Conservation (phyloP, 192 early-diverging fungal genomes). For the Podila epigama region DNA sequence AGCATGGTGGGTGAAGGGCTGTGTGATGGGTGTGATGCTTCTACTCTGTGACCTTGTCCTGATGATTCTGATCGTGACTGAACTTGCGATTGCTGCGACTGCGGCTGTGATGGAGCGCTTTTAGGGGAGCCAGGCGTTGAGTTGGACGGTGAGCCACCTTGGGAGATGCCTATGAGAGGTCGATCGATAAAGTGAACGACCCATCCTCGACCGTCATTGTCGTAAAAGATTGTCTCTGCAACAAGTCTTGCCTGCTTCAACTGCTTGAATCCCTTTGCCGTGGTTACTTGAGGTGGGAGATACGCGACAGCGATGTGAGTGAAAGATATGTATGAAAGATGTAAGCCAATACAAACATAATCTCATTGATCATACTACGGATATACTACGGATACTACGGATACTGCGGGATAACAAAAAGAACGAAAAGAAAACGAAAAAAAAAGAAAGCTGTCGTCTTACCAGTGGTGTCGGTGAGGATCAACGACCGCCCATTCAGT, state of each 20-base stretch:
- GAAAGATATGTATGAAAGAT: too few relatives aligned
- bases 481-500: slow-evolving; percentile 37
- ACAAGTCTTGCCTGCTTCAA: slow-evolving; percentile 39
- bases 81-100: too few relatives aligned
- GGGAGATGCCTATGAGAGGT: slow-evolving; percentile 19
- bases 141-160: neutral
- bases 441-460: neutral
- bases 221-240: slow-evolving; percentile 43
- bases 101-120: neutral
- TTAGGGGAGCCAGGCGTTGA: slow-evolving; percentile 8
- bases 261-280: slow-evolving; percentile 42
- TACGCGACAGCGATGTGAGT: too few relatives aligned
- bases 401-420: too few relatives aligned
- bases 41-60: neutral
- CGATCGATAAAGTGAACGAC: slow-evolving; percentile 43
- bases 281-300: too few relatives aligned
- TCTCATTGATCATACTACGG: too few relatives aligned
- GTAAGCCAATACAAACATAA: too few relatives aligned
- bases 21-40: neutral
- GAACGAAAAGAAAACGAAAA: neutral
- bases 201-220: slow-evolving; percentile 41
- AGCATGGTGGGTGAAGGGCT: neutral
- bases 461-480: slow-evolving; percentile 43
- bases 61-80: too few relatives aligned
- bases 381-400: too few relatives aligned